Evolutionary conservation across 306 rosid species (phyloP).

Genomic region (Prunus davidiana): DNA sequence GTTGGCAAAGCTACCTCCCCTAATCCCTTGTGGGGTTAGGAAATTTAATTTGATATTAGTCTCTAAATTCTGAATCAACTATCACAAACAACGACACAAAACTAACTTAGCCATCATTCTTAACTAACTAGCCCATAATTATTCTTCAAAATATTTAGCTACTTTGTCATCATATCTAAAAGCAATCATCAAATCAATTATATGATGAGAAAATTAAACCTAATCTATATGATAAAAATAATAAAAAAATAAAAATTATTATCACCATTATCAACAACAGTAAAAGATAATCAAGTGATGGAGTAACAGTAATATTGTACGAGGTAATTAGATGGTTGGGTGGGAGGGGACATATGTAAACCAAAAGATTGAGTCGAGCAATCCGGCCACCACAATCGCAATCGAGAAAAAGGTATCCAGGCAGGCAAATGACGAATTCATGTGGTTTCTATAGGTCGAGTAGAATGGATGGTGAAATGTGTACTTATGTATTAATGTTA

Average conservation of each 20-base stretch:
- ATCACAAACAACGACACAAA: too few species aligned
- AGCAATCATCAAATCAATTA: background rate
- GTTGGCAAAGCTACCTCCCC: slow-evolving; percentile 19
- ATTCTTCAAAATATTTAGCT: background rate
- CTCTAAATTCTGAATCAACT: background rate
- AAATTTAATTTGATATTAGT: background rate
- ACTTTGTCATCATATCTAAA: background rate
- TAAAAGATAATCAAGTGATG: background rate
- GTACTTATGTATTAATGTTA: too few species aligned
- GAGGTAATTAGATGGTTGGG: background rate
- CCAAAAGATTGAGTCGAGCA: background rate
- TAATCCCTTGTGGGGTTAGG: slow-evolving; percentile 22
- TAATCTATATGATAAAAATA: too few species aligned
- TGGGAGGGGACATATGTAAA: background rate
- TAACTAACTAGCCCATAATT: slow-evolving; percentile 8
- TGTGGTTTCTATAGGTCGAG: too few species aligned
- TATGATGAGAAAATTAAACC: background rate
- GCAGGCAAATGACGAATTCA: too few species aligned
- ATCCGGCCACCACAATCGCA: background rate
- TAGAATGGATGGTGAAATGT: too few species aligned
- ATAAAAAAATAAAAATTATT: rapidly evolving
- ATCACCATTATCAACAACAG: background rate
- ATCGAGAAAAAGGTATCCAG: background rate
- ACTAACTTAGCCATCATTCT: slow-evolving; percentile 3
- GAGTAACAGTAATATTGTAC: background rate